Evolutionary conservation across 352 stramenopile genomes (phyloP).

Genomic region (Phytophthora lateralis): DNA sequence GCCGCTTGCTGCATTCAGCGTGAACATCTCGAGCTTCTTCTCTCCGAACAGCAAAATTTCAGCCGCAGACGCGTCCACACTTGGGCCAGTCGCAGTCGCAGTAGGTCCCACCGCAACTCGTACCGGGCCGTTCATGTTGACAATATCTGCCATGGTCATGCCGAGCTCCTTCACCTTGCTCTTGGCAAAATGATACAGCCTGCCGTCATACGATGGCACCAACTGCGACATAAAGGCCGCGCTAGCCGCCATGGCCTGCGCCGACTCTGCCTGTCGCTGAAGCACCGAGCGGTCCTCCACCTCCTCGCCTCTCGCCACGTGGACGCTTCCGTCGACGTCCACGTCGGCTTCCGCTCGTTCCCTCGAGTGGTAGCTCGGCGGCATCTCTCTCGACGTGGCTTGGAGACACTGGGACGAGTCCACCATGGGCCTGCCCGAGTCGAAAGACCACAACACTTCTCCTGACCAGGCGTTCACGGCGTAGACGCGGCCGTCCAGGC

Average conservation of each 20-base stretch:
- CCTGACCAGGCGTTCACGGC: slow-evolving; percentile 82
- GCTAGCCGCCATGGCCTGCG: slow-evolving; percentile 36
- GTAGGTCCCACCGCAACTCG: slow-evolving; percentile 43
- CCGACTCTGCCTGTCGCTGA: slow-evolving; percentile 26
- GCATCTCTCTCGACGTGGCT: slow-evolving; percentile 14
- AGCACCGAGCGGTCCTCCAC: slow-evolving; percentile 36
- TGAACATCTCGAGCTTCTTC: slow-evolving; percentile 77
- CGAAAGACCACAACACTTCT: slow-evolving; percentile 79
- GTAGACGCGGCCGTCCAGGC: slow-evolving; percentile 77
- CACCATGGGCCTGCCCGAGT: slow-evolving; percentile 85
- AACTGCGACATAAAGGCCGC: slow-evolving; percentile 57
- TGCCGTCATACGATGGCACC: slow-evolving; percentile 77
- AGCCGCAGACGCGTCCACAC: slow-evolving; percentile 26
- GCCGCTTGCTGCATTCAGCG: slow-evolving; percentile 65
- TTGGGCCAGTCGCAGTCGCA: background rate
- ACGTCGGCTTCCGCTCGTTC: slow-evolving; percentile 17
- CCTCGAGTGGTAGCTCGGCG: slow-evolving; percentile 17
- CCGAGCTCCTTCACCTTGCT: slow-evolving; percentile 66
- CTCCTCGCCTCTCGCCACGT: slow-evolving; percentile 15
- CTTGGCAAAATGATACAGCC: slow-evolving; percentile 77
- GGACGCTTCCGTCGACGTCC: slow-evolving; percentile 38
- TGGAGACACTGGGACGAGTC: slow-evolving; percentile 57
- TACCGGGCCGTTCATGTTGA: slow-evolving; percentile 74
- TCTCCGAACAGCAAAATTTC: slow-evolving; percentile 82
- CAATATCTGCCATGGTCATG: slow-evolving; percentile 80